Evolutionary conservation across 352 stramenopile species (phyloP), one percentile per base, ranked within the genome.

Genomic region (Phytopythium vexans): DNA sequence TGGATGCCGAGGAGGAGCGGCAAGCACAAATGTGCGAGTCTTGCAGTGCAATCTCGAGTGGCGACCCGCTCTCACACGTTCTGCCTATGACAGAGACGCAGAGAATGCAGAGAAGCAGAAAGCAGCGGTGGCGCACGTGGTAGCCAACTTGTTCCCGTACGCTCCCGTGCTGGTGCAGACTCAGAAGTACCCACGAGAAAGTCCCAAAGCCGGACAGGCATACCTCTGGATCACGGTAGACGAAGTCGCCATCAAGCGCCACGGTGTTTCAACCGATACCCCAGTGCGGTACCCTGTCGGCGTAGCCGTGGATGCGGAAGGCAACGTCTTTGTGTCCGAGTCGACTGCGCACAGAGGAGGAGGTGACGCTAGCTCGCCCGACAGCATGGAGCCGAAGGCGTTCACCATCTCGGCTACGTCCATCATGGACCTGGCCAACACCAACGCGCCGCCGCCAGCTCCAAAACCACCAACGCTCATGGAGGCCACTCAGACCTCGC

Each of bases 191-290:
- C 77, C 75, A n/a, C 50, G 58, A 6, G 56, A 45, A 0, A 88
- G 77, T 12, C 60, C 77, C 1, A 75, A 88, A 39, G 77, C 82
- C 10, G 79, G 78, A 0, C 68, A 92, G 38, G 68, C 69, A 6
- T 92, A 89, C 37, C 60, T 92, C 10, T 92, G 82, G 82, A 86
- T 92, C 56, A 77, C 66, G 37, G 65, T 89, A 3, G 79, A 92
- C 56, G 79, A 92, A 41, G 62, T 65, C 12, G 72, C 72, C 41
- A 82, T 90, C 56, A 86, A 85, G 56, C 62, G 72, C 21, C 67
- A 68, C 14, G 74, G 74, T 33, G 66, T 56, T 0, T 61, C 65
- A 0, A 50, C 58, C 5, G 58, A 48, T 16, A 83, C 76, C 32
- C 63, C 75, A 2, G 48, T 89, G 0, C 70, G 76, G 31, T 92